Base-by-base conservation (phyloP, 148 eudicot species). In the Silene latifolia region DNA sequence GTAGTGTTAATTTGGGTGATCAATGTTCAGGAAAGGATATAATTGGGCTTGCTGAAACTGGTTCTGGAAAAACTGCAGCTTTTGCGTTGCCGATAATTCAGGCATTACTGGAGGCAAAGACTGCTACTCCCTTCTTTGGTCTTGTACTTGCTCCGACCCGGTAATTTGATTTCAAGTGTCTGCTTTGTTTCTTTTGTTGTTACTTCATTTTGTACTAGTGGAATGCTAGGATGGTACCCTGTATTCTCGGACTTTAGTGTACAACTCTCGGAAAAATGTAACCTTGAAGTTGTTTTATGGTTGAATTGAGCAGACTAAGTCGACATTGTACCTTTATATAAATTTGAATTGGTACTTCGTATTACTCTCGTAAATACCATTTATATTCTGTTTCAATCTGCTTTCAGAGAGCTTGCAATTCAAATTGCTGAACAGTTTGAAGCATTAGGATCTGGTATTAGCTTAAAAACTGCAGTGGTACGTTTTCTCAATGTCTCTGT, bases 31-130 rank as follows among this genome's bases (percentile, higher is more conserved):
- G 97, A 6, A 94, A 86, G 82, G 98, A 94, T 80, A 72, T 94
- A 56, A 91, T 94, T 76, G 98, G 93, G 71, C 93, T 94, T 73
- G 98, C 97, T 32, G 92, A 94, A 78, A 94, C 98, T 25, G 98
- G 98, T 58, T 94, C 98, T 12, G 98, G 98, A 51, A 94, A 94
- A 83, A 94, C 98, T 27, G 98, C 92, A n/a, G 98, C 98, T 6
- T 94, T 94, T 53, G 97, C 90, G 3, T 79, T 94, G 68, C 98
- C 98, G 5, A 90, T 94, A 23, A 81, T 94, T 32, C 97, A 94
- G 77, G 80, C 96, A 4, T 81, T 94, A 63, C 46, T 92, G 46
- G 92, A 91, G 25, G 66, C 88, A 58, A 17, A 56, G 8, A 8
- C 73, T 0, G 88, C 89, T 23, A 83, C 83, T 5, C 86, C 93